A percentile compares a stretch with the other conserved stretches of the same genome.
Evolutionary conservation across 441 rosid genomes (phyloP).

Genomic region (Arabidopsis lyrata): DNA sequence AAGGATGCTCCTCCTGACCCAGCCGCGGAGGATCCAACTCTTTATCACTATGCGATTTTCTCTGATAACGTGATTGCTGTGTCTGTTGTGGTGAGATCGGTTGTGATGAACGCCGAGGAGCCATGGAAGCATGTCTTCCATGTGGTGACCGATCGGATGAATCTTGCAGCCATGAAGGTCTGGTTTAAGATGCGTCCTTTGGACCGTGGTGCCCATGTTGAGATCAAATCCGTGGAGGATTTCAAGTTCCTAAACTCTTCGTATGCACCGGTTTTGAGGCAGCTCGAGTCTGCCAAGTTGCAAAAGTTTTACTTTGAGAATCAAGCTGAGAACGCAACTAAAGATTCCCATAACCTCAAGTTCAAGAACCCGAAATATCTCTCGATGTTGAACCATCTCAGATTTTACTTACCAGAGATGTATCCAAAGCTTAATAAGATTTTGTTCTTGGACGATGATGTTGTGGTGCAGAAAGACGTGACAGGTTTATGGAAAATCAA

Average conservation of each 20-base stretch:
- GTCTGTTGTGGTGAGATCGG: constrained; percentile 92
- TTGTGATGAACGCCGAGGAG: constrained; percentile 84
- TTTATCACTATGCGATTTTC: constrained; percentile 85
- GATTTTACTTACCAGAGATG: constrained; percentile 90
- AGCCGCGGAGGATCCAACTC: constrained; percentile 75
- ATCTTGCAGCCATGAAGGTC: constrained; percentile 89
- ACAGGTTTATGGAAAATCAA: constrained; percentile 82
- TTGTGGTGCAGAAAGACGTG: constrained; percentile 88
- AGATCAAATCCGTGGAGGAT: constrained; percentile 85
- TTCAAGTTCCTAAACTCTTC: constrained; percentile 71
- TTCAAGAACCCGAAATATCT: constrained; percentile 66
- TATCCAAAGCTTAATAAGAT: constrained; percentile 77
- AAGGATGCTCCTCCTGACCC: constrained; percentile 56
- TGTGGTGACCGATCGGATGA: constrained; percentile 85
- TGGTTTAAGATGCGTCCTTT: constrained; percentile 95
- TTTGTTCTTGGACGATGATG: constrained; percentile 75
- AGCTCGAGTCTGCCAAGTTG: constrained; percentile 67
- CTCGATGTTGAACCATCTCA: constrained; percentile 77
- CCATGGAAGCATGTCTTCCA: constrained; percentile 94
- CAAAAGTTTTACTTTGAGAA: constrained; percentile 61
- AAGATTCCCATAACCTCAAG: constrained; percentile 56
- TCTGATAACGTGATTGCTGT: constrained; percentile 93
- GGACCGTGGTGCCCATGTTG: constrained; percentile 78
- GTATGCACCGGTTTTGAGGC: constrained; percentile 76
- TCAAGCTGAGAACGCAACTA: constrained; percentile 60